Evolutionary conservation across 2,329 filamentous ascomycete species (phyloP).

Genomic region (Mycosphaerelloides madeirae): DNA sequence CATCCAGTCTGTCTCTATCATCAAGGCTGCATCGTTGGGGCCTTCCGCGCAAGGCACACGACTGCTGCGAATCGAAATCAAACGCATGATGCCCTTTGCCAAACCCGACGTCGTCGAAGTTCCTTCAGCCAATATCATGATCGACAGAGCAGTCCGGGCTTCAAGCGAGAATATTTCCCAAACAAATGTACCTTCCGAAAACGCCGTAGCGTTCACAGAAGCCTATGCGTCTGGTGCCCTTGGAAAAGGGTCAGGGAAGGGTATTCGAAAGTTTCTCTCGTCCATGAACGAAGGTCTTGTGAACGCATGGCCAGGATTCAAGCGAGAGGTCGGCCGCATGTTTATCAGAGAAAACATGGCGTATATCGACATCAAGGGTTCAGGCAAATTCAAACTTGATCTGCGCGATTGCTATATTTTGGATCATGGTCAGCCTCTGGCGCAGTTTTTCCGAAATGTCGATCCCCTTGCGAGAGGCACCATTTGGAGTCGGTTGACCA

Average conservation of each 20-base stretch:
- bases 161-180: slow-evolving; percentile 6
- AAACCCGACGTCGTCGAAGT: slow-evolving; percentile 15
- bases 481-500: too few species aligned
- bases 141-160: slow-evolving; percentile 13
- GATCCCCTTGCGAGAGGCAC: background rate
- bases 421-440: slow-evolving; percentile 20
- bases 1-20: slow-evolving; percentile 18
- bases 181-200: slow-evolving; percentile 3
- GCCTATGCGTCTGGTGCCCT: slow-evolving; percentile 10
- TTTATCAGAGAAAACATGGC: slow-evolving; percentile 26
- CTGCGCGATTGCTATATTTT: slow-evolving; percentile 24
- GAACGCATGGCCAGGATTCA: slow-evolving; percentile 12
- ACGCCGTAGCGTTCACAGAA: slow-evolving; percentile 11
- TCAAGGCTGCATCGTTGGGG: slow-evolving; percentile 4
- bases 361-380: slow-evolving; percentile 17
- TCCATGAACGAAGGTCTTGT: slow-evolving; percentile 7
- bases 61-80: slow-evolving; percentile 15
- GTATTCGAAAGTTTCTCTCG: background rate
- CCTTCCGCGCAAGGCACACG: slow-evolving; percentile 2
- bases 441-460: slow-evolving; percentile 1
- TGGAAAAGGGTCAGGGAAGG: background rate
- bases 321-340: slow-evolving; percentile 23
- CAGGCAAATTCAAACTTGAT: slow-evolving; percentile 27
- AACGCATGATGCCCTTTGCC: slow-evolving; percentile 16
- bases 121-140: slow-evolving; percentile 2